Conservation (phyloP, 129 eudicot species). For the Glebionis coronaria region DNA sequence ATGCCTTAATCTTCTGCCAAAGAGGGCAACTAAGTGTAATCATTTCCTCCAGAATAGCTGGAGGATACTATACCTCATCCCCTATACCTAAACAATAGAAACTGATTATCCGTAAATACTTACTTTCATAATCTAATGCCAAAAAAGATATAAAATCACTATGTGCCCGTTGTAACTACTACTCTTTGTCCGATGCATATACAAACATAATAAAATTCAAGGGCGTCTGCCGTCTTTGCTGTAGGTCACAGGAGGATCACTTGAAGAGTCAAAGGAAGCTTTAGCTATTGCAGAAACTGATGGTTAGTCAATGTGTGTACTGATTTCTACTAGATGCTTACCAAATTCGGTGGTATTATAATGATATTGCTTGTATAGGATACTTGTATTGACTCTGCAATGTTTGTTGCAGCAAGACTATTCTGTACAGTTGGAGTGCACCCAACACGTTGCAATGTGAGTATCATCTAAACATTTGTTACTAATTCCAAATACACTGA, state of each 20-base stretch:
- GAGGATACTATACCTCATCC: too few relatives aligned
- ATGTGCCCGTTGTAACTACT: too few relatives aligned
- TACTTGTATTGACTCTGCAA: not conserved
- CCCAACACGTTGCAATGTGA: slow-evolving; percentile 95
- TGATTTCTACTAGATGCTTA: slow-evolving; percentile 6
- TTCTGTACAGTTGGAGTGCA: slow-evolving; percentile 99
- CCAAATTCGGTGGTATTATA: slow-evolving; percentile 10
- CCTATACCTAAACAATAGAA: too few relatives aligned
- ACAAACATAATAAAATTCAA: too few relatives aligned
- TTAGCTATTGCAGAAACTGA: slow-evolving; percentile 97
- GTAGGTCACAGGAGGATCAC: slow-evolving; percentile 98
- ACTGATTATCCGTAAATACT: too few relatives aligned
- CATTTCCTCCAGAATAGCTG: too few relatives aligned
- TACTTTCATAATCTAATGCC: too few relatives aligned
- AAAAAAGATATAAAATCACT: too few relatives aligned
- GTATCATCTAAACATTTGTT: slow-evolving; percentile 23
- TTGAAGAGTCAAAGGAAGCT: slow-evolving; percentile 88
- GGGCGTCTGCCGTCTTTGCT: slow-evolving; percentile 8
- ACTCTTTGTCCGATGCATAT: too few relatives aligned
- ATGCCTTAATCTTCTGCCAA: too few relatives aligned
- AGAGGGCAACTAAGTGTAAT: too few relatives aligned
- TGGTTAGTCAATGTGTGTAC: slow-evolving; percentile 52
- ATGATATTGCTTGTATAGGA: not conserved
- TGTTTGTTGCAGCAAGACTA: slow-evolving; percentile 59
- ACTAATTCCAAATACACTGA: not conserved